A percentile compares a stretch with the other conserved stretches of the same genome.
These are phyloP conservation scores for Lyophyllum decastes DNA, from an alignment of 768 basidiomycete genomes.

Conservation along the genomic window DNA sequence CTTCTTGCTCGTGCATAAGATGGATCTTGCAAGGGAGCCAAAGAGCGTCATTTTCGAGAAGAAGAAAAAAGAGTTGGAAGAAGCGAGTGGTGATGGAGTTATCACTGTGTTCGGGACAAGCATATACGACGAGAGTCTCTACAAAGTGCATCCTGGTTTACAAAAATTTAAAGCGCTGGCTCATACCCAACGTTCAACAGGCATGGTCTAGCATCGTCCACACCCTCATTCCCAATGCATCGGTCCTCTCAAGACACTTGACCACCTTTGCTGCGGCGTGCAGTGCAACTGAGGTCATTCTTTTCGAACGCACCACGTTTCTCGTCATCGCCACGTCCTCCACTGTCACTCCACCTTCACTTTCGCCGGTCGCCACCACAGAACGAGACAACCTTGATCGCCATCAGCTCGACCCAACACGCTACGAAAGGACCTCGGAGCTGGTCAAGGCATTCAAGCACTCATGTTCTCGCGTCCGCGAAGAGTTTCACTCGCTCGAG, in stretches of 20 bases:
- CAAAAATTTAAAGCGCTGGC: background rate
- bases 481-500: constrained; percentile 85
- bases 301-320: constrained; percentile 97
- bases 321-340: constrained; percentile 91
- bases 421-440: constrained; percentile 88
- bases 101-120: constrained; percentile 89
- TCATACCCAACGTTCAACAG: constrained; percentile 38
- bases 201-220: constrained; percentile 99
- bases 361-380: constrained; percentile 13
- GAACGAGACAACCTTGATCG: constrained; percentile 31
- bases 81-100: constrained; percentile 58
- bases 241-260: constrained; percentile 86
- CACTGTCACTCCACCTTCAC: constrained; percentile 34
- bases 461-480: constrained; percentile 81
- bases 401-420: constrained; percentile 61
- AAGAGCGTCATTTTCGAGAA: constrained; percentile 61
- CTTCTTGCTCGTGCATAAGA: constrained; percentile 95
- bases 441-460: constrained; percentile 96
- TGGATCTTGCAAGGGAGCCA: constrained; percentile 85
- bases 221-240: constrained; percentile 92
- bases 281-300: constrained; percentile 89
- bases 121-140: constrained; percentile 96
- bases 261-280: constrained; percentile 85
- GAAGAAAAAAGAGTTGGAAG: constrained; percentile 72
- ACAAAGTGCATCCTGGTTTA: constrained; percentile 60